A percentile compares a stretch with the other conserved stretches of the same genome.
Evolutionary conservation across 1,284 basidiomycete genomes (phyloP).

Genomic region (Ustilago tritici): DNA sequence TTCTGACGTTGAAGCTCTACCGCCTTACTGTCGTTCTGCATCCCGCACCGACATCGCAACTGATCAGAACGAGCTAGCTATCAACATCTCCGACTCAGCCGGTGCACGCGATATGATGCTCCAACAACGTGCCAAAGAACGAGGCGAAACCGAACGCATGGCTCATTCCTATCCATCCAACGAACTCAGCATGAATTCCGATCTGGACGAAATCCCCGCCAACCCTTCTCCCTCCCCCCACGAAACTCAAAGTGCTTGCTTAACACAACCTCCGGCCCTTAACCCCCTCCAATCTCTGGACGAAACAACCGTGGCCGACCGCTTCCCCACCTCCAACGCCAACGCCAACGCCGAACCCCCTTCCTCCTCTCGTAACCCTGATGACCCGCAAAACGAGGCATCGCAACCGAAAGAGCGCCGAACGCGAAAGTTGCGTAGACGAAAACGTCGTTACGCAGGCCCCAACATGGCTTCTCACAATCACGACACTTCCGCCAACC

Average conservation of each 20-base stretch:
- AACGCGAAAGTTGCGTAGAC: conserved; percentile 32
- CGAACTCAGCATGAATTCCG: conserved; percentile 38
- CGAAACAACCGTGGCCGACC: conserved; percentile 8
- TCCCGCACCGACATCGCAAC: conserved; percentile 29
- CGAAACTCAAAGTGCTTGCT: not conserved
- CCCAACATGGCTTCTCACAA: conserved; percentile 69
- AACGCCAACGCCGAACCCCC: conserved; percentile 6
- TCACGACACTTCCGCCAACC: conserved; percentile 64
- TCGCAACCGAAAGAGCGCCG: conserved; percentile 32
- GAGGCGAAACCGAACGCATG: conserved; percentile 41
- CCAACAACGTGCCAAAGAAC: conserved; percentile 53
- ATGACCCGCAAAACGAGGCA: conserved; percentile 8
- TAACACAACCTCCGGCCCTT: not conserved
- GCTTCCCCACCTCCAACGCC: not conserved
- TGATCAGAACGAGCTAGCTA: conserved; percentile 36
- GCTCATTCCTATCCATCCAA: conserved; percentile 45
- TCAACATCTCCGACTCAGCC: conserved; percentile 48
- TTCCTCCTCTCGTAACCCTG: not conserved
- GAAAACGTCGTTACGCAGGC: conserved; percentile 48
- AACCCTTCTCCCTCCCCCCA: conserved; percentile 28
- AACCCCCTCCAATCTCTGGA: conserved; percentile 14
- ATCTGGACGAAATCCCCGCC: conserved; percentile 30
- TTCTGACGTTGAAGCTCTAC: conserved; percentile 40
- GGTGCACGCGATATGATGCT: conserved; percentile 59
- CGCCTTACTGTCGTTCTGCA: conserved; percentile 18